Base-by-base conservation (phyloP, 2,329 filamentous ascomycete species). In the Domatiomyces globalis region DNA sequence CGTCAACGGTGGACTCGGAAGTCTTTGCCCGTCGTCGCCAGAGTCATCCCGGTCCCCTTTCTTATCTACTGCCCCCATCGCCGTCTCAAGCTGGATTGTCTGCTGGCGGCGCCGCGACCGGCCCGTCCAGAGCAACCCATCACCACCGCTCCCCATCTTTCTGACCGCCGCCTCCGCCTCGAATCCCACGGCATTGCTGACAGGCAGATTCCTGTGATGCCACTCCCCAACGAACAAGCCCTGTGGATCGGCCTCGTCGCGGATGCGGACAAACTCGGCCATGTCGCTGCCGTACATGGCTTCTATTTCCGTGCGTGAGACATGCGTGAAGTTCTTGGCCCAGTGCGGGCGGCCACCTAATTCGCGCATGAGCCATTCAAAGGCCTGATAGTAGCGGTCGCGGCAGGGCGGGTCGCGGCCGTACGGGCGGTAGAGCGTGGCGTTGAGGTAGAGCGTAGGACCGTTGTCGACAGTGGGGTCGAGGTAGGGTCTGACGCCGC, bases 191-290 rank as follows among this genome's bases (percentile, higher is more conserved):
- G 49, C 54, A n/a, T 51, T 51, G 18, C 52, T 51, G 1, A 73
- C 64, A 46, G 78, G 66, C 9, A 95, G 71, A 60, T 79, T 79
- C 49, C 83, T 76, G 25, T 84, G 75, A 67, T 95, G 87, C 90
- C 90, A 98, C 47, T 88, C 82, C 1, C 90, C 90, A 12, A 90
- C 74, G 67, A 95, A 95, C 77, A 94, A 83, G 51, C 87, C 87
- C 54, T 88, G 80, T 0, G 84, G 83, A 63, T 95, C 87, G 33
- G 79, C 80, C 49, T 80, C 73, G 53, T 83, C 74, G 49, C 88
- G 76, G 5, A 94, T 74, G 25, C 73, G 70, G 43, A 84, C 72
- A 77, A 84, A 95, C 46, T 77, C 69, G 17, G 73, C 68, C 53
- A 94, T 71, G 46, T 82, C 71, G n/a, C 73, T 66, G 43, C 83